Evolutionary conservation across 495 filamentous ascomycete genomes (phyloP), one percentile per base, ranked within the genome.

Genomic region (Stereocaulon alpinum): DNA sequence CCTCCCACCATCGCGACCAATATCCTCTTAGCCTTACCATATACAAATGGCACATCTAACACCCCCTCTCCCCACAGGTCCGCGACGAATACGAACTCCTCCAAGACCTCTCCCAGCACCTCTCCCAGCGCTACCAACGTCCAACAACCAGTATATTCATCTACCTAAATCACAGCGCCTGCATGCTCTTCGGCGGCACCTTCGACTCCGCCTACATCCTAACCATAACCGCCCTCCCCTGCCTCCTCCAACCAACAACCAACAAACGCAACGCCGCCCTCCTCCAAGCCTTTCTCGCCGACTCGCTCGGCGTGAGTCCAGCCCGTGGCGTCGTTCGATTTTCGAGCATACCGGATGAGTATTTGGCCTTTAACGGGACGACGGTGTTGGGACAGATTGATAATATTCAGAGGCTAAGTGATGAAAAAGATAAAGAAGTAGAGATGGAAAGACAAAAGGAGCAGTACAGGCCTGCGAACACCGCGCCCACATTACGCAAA

Each of bases 191-290:
- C 61, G 88, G 82, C 5, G 86, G 81, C 42, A 80, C 80, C 27
- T 84, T 86, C 54, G 82, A 87, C n/a, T 86, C 86, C 3, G 86
- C 88, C 17, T 97, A 95, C 64, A 76, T 85, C 47, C 72, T 96
- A 63, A 88, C 87, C 55, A 81, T 97, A 41, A 85, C 77, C 56
- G 82, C 89, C 4, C 77, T 93, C 17, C 78, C 85, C 0, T 77
- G 73, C 2, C 75, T 87, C 55, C 73, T 95, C 40, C 82, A 82
- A 22, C 84, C 89, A 0, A 80, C 85, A 4, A 89, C 82, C 41
- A 96, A 96, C 71, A 87, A 87, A 51, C 84, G 90, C 42, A 91
- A 90, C 71, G 84, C 89, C 4, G 77, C 74, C n/a, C 70, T 95
- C 42, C 80, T 93, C 15, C 83, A 89, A 63, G 72, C 73, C 3